Evolutionary conservation across 371 early-diverging fungal species (phyloP), one percentile per base, ranked within the genome.

Genomic region (Mucor mucedo): DNA sequence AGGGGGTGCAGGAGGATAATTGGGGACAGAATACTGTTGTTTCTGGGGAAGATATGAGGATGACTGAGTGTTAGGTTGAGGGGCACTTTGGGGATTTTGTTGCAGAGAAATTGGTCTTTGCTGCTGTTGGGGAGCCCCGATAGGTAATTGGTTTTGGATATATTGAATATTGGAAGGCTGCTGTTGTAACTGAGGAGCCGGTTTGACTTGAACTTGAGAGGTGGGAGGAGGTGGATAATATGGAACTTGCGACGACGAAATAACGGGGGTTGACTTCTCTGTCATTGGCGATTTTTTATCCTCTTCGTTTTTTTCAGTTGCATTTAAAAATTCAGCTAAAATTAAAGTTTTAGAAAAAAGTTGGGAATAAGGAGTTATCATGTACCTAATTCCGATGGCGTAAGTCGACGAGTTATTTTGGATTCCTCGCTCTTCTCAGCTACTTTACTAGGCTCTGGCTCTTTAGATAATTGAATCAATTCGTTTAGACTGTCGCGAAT

Each of bases 301-400:
- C 2, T 58, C 53, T n/a, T 63, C 49, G 45, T 39, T 58, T 2
- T 42, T 11, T 5, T 48, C 55, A 13, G 47, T 14, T 45, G 14
- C 27, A 55, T 40, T n/a, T 35, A 58, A 48, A 38, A 63, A 50
- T 4, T 32, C 38, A 21, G 58, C 53, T 58, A 49, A 49, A 30
- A 28, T 1, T 10, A 28, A 5, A 13, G 48, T 39, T 55, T 33
- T 28, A 1, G 40, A 35, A n/a, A 42, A 30, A 13, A 4, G 10
- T 27, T 4, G 29, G 39, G 29, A 40, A 13, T 27, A 55, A 14
- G 21, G 2, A 40, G 2, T 39, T 11, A 3, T 32, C 3, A 14
- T 14, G 7, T 52, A 67, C 68, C 68, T 62, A 67, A 38, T 62
- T 67, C 54, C n/a, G 58, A 48, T 8, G 63, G 53, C 13, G 68